These are phyloP conservation scores for Aspergillus sp. DNA, from an alignment of 2,329 filamentous ascomycete species.

Conservation along the genomic window DNA sequence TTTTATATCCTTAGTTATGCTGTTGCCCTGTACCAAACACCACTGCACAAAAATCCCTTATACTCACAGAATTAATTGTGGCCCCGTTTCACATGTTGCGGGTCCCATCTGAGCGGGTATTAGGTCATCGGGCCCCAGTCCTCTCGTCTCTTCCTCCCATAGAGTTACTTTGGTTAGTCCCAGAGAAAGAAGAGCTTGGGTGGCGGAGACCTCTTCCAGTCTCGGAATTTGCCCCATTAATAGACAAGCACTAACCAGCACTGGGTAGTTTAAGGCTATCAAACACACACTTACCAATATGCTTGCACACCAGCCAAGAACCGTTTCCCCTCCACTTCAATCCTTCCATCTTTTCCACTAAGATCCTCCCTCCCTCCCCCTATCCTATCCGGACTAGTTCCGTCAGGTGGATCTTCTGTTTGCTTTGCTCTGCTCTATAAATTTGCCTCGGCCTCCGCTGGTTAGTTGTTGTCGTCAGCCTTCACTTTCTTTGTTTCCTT, in stretches of 20 bases:
- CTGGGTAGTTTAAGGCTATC: neutral
- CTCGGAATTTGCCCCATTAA: neutral
- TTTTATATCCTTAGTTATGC: no score
- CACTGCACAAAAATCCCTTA: no score
- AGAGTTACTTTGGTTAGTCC: no score
- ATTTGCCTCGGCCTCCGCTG: no score
- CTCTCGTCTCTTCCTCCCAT: neutral
- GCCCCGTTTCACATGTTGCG: neutral
- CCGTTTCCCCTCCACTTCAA: neutral
- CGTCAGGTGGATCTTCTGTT: neutral
- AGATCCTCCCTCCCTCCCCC: no score
- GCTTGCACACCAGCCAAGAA: no score
- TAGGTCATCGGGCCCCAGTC: neutral
- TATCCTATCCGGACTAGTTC: neutral
- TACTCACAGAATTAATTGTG: neutral
- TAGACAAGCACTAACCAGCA: no score
- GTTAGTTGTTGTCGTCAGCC: no score
- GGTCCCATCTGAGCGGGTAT: neutral
- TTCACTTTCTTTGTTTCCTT: no score
- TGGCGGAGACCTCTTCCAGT: constrained; percentile 3
- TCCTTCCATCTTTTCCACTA: neutral
- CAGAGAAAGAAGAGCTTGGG: neutral
- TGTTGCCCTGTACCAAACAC: no score
- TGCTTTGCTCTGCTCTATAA: no score
- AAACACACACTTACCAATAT: no score